Conservation (phyloP, 805 yeast species). For the Teunomyces cretensis region DNA sequence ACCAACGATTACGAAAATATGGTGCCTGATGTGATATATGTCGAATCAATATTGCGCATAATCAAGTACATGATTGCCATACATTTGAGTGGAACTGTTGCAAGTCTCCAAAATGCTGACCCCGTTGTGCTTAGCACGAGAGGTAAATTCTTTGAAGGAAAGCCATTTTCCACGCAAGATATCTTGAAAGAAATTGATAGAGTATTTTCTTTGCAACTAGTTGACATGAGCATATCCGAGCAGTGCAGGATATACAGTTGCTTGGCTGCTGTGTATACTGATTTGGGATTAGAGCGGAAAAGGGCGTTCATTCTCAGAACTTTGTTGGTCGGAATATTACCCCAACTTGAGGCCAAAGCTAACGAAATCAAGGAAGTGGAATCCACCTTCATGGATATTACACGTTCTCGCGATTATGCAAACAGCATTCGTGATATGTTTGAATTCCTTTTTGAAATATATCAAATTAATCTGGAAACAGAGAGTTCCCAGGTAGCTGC, state of each 20-base stretch:
- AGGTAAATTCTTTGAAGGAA: conserved; percentile 3
- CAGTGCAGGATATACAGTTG: conserved; percentile 66
- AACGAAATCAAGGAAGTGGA: conserved; percentile 1
- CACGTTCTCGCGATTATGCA: conserved; percentile 9
- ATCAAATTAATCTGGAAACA: conserved; percentile 48
- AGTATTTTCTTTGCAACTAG: conserved; percentile 34
- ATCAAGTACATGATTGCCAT: conserved; percentile 58
- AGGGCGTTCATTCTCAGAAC: conserved; percentile 66
- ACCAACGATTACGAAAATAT: conserved; percentile 63
- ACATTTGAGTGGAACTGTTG: conserved; percentile 42
- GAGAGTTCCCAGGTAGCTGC: conserved; percentile 27
- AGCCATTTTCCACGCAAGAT: conserved; percentile 31
- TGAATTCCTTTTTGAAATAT: conserved; percentile 49
- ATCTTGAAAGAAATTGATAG: conserved; percentile 42
- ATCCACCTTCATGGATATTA: not conserved
- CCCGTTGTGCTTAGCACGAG: conserved; percentile 44
- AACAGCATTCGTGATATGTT: conserved; percentile 41
- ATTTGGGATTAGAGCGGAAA: conserved; percentile 63
- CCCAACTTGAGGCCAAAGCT: conserved; percentile 30
- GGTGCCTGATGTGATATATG: conserved; percentile 78
- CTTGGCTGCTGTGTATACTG: conserved; percentile 62
- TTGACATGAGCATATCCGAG: conserved; percentile 38
- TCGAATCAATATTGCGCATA: conserved; percentile 67
- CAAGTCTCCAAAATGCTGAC: conserved; percentile 42
- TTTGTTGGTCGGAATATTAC: conserved; percentile 53